Evolutionary conservation across 2,329 filamentous ascomycete species (phyloP), one percentile per base, ranked within the genome.

Genomic region (Orbilia oligospora): DNA sequence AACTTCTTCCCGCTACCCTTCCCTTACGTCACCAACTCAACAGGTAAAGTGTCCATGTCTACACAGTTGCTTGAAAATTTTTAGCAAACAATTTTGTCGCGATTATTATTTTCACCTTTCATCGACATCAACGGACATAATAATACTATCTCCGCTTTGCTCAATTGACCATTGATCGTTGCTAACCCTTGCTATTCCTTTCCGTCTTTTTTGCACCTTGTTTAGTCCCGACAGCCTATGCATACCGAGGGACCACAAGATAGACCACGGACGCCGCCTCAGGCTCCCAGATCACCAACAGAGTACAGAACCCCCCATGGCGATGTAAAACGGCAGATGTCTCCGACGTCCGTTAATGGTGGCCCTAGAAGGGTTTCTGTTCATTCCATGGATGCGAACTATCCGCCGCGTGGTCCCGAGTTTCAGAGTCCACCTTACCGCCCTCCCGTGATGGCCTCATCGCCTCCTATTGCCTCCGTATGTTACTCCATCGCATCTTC

Each of bases 11-110:
- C 51, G 68, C 46, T 79, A 72, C 46, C 49, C 70, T 58, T 41
- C 75, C 75, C 75, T 78, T 71, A 64, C 75, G 49, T 78, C 75
- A 65, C 75, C 70, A 65, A 72, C 69, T 41, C 70, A 73, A 51
- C 56, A 56, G 49, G 69, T 72, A 73, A 46, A 46, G 44, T 46
- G n/a, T 46, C n/a, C 53, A 63, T 64, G 1, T 36, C 38, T n/a
- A 20, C n/a, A 20, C 30, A 5, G 18, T n/a, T 38, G 27, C n/a
- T 36, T 16, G 24, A n/a, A 56, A 22, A 24, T 12, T 46, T 55
- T 44, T n/a, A 68, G 8, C 53, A 16, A 41, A 41, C 44, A 48
- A 48, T 20, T 38, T 27, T 38, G 30, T 68, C 58, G 67, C 68
- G 68, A 58, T n/a, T 20, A 46, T 68, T 20, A 14, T 4, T 27